Evolutionary conservation across 2,329 filamentous ascomycete species (phyloP), one percentile per base, ranked within the genome.

Genomic region (Cryphonectria japonica): DNA sequence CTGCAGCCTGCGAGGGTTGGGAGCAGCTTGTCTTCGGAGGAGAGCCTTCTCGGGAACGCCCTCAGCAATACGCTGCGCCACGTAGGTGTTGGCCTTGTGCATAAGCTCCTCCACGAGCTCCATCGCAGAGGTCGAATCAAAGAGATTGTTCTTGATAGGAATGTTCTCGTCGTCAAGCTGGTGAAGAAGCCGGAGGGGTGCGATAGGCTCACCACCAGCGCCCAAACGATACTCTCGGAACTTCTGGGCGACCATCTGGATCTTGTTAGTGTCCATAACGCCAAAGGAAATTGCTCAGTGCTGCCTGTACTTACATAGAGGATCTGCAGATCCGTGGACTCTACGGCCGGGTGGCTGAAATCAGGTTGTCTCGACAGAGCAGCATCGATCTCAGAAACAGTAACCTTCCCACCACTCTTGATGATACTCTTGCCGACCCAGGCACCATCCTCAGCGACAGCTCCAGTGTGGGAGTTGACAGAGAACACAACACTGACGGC

Each of bases 101-200:
- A 94, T 92, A 68, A 99, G 86, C 84, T 99, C 96, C 81, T 99
- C 96, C 61, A 98, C 93, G 74, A 98, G 89, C 83, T 98, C 95
- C 74, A 97, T 94, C 2, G 95, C 93, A 13, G 91, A 86, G 16
- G 93, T 94, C 41, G 93, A 95, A 80, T 98, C 92, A 78, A 98
- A 99, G 74, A 99, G 93, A 83, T 98, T 99, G 80, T 94, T 90
- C 83, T 97, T 94, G 57, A 98, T 95, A 2, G 95, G 96, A 68
- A 98, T 94, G 80, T 98, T 98, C 85, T 99, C 96, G 76, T 99
- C 96, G 76, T 99, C 96, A 57, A 98, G 87, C 82, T 97, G 95
- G 82, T 97, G 94, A 73, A 98, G 85, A 63, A 99, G 87, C 70
- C 96, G 92, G 67, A 99, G 88, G 57, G 95, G 91, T 46, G 95